These are phyloP conservation scores for Didymella glomerata DNA, from an alignment of 2,329 filamentous ascomycete genomes.

Conservation along the genomic window DNA sequence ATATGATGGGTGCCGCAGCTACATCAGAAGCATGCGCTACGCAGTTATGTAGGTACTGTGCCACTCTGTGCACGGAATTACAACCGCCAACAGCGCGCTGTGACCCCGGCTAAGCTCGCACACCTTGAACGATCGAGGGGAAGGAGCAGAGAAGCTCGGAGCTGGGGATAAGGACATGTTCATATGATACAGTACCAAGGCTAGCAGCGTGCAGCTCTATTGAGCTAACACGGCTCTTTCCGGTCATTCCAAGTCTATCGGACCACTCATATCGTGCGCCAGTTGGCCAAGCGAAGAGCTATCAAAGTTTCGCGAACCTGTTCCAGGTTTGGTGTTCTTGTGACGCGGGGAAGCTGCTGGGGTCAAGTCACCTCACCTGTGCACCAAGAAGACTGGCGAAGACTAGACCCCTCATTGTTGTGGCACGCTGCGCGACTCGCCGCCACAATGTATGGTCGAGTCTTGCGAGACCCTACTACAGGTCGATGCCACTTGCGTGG, in stretches of 20 bases:
- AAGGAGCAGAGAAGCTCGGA: constrained; percentile 10
- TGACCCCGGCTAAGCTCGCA: constrained; percentile 17
- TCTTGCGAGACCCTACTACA: background rate
- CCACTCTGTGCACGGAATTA: constrained; percentile 2
- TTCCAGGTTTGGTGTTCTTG: constrained; percentile 27
- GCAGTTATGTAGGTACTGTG: constrained; percentile 6
- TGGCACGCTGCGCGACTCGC: constrained; percentile 2
- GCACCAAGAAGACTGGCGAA: constrained; percentile 1
- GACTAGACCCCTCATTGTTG: background rate
- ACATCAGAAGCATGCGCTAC: constrained; percentile 2
- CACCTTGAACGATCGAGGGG: background rate
- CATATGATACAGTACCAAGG: constrained; percentile 31
- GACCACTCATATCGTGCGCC: constrained; percentile 23
- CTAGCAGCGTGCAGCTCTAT: constrained; percentile 25
- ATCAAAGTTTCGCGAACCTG: constrained; percentile 27
- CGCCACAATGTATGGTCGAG: background rate
- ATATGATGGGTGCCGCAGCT: constrained; percentile 24
- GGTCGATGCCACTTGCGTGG: background rate
- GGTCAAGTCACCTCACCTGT: constrained; percentile 14
- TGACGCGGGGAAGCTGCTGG: constrained; percentile 31
- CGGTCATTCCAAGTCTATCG: constrained; percentile 9
- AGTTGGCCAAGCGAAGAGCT: constrained; percentile 22
- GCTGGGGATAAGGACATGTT: constrained; percentile 22
- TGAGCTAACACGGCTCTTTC: constrained; percentile 26
- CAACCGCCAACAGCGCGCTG: constrained; percentile 2